Percentiles rank a stretch among this genome's conserved stretches.
Conservation (phyloP, 108 stramenopile genomes). For the Nitzschia sp. region DNA sequence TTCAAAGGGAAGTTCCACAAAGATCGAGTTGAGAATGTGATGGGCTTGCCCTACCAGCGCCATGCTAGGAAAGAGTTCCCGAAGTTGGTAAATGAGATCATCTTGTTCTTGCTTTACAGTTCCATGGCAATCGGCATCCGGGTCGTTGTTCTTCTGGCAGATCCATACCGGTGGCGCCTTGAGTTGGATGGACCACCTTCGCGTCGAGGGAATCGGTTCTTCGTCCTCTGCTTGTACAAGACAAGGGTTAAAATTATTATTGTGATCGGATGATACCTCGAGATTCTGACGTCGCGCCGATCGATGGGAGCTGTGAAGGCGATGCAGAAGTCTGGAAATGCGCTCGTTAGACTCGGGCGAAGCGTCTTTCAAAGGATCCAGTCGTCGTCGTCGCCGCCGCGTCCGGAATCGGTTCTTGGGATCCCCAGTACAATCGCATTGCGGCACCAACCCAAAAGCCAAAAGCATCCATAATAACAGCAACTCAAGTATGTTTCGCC, state of each 20-base stretch:
- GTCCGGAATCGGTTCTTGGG: too few relatives aligned
- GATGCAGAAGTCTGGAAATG: not conserved
- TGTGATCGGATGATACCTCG: not conserved
- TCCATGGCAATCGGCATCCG: not conserved
- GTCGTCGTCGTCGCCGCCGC: too few relatives aligned
- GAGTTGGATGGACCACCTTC: constrained; percentile 4
- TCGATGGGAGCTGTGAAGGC: not conserved
- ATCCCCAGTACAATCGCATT: not conserved
- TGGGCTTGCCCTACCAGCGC: not conserved
- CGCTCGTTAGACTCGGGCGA: not conserved
- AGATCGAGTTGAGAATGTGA: constrained; percentile 4
- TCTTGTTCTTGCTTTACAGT: constrained; percentile 3
- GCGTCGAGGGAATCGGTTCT: not conserved
- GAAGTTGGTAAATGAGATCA: not conserved
- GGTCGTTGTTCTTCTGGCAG: not conserved
- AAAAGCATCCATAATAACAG: too few relatives aligned
- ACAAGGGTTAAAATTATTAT: not conserved
- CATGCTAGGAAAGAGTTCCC: not conserved
- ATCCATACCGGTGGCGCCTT: constrained; percentile 6
- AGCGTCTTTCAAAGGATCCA: not conserved
- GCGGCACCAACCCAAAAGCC: too few relatives aligned
- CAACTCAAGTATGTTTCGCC: too few relatives aligned
- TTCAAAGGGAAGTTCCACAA: constrained; percentile 1
- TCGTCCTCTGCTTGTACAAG: not conserved
- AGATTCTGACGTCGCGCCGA: too few relatives aligned